Base-by-base conservation (phyloP, 2,329 filamentous ascomycete species). In the Cladophialophora chaetospira region DNA sequence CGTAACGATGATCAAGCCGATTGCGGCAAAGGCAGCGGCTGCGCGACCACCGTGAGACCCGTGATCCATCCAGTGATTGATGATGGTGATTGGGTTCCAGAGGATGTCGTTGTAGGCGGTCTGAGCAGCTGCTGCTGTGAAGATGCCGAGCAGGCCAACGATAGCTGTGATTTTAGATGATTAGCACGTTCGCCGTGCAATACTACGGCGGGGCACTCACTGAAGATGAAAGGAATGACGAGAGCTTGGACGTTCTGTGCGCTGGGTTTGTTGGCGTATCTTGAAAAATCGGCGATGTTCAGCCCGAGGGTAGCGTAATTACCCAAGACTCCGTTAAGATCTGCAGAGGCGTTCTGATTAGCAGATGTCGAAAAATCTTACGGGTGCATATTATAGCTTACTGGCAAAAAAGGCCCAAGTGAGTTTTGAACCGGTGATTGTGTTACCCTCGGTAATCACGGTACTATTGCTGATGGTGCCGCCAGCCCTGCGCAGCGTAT, bases 11-110 rank as follows among this genome's bases (percentile, higher is more conserved):
- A 62, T 62, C 71, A 82, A 83, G 5, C 75, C 75, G 4, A 79
- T 73, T 0, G 77, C 82, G 10, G 72, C 79, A 63, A 85, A 81
- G 63, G 80, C 80, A n/a, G 70, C 69, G 1, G 79, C 81, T 31
- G 58, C 61, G 4, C 61, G 55, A 17, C 60, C 60, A 53, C 57
- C 51, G 25, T 44, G 38, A 19, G 57, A 62, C 11, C 62, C 59
- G n/a, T 49, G 49, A 21, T 46, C 21, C 44, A 50, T 45, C 59
- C 59, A 62, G n/a, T 49, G 54, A 35, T 45, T 21, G 45, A 63
- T 28, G 40, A 62, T 62, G 38, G 57, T 59, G 29, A 60, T 63
- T 3, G 58, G 58, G 53, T 63, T 63, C 61, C 58, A 62, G 53
- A 63, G 52, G 40, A 57, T 40, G 1, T 54, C 11, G 43, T 47